Conservation (phyloP, 1,284 basidiomycete genomes). For the Coniferiporia sulphurascens region DNA sequence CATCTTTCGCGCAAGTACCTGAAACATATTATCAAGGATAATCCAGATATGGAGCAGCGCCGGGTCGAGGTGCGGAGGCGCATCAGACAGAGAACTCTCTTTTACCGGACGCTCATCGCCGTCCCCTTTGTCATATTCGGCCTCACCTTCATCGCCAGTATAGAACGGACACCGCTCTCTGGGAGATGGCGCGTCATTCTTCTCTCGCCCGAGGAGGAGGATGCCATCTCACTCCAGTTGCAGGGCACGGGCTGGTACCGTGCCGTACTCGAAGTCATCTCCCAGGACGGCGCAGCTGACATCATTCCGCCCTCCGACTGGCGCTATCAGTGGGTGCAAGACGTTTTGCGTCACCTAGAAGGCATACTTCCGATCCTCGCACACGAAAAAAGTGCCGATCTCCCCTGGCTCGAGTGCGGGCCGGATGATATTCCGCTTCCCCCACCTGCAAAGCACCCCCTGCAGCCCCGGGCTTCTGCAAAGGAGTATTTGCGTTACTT, state of each 20-base stretch:
- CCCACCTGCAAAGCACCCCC: slow-evolving; percentile 67
- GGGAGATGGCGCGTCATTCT: slow-evolving; percentile 86
- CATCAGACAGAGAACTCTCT: slow-evolving; percentile 43
- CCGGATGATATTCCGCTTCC: slow-evolving; percentile 55
- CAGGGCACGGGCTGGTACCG: slow-evolving; percentile 81
- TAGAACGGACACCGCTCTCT: slow-evolving; percentile 81
- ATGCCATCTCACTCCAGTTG: slow-evolving; percentile 72
- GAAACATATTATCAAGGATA: slow-evolving; percentile 44
- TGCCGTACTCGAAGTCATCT: slow-evolving; percentile 74
- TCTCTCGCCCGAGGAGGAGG: slow-evolving; percentile 87
- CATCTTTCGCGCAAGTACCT: slow-evolving; percentile 29
- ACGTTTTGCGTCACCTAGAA: slow-evolving; percentile 73
- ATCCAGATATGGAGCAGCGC: slow-evolving; percentile 46
- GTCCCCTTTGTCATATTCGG: slow-evolving; percentile 69
- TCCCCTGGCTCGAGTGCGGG: slow-evolving; percentile 51
- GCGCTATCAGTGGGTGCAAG: slow-evolving; percentile 79
- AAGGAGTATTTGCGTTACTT: slow-evolving; percentile 57
- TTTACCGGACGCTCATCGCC: slow-evolving; percentile 57
- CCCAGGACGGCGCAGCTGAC: slow-evolving; percentile 57
- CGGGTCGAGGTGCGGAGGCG: slow-evolving; percentile 40
- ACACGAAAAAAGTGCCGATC: slow-evolving; percentile 46
- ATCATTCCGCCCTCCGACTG: slow-evolving; percentile 72
- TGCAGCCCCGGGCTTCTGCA: slow-evolving; percentile 66
- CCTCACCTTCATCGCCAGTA: slow-evolving; percentile 68
- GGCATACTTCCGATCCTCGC: slow-evolving; percentile 60